Percentiles rank a stretch among this genome's conserved stretches.
phyloP scores from a whole-genome alignment of 2,329 filamentous ascomycete genomes.

The Alternaria triticimaculans region DNA sequence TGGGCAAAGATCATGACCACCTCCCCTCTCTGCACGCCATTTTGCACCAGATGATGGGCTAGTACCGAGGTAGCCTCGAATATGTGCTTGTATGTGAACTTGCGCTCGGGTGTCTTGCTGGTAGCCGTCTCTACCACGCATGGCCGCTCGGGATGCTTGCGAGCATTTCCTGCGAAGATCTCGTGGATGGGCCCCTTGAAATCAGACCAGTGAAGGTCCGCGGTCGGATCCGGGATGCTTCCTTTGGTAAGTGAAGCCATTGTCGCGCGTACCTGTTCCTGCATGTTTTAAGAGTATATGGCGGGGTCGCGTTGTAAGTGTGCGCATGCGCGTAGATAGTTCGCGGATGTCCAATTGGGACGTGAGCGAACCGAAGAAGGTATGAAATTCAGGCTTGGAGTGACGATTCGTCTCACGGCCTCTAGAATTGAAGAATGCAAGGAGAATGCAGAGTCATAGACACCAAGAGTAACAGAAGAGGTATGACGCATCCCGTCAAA shows the following conservation, averaged over 20 bases:
- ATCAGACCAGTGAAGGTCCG: constrained; percentile 71
- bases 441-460: not conserved
- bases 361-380: not conserved
- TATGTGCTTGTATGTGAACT: constrained; percentile 86
- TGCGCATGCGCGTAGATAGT: constrained; percentile 10
- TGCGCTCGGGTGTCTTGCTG: constrained; percentile 61
- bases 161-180: constrained; percentile 71
- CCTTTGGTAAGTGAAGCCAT: constrained; percentile 35
- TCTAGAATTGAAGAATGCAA: not conserved
- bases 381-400: not conserved
- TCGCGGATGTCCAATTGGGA: constrained; percentile 4
- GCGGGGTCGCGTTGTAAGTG: constrained; percentile 18
- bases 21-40: constrained; percentile 78
- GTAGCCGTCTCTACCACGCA: constrained; percentile 72
- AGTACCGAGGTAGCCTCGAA: constrained; percentile 82
- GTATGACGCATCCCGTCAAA: constrained; percentile 30
- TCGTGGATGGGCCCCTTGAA: constrained; percentile 73
- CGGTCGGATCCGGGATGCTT: constrained; percentile 68
- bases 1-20: constrained; percentile 94
- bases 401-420: not conserved
- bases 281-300: constrained; percentile 14
- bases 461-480: constrained; percentile 1
- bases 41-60: constrained; percentile 77
- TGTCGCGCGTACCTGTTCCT: constrained; percentile 27
- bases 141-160: constrained; percentile 69